Conservation (phyloP, 164 flowering plant species). For the Chimonanthus salicifolius region DNA sequence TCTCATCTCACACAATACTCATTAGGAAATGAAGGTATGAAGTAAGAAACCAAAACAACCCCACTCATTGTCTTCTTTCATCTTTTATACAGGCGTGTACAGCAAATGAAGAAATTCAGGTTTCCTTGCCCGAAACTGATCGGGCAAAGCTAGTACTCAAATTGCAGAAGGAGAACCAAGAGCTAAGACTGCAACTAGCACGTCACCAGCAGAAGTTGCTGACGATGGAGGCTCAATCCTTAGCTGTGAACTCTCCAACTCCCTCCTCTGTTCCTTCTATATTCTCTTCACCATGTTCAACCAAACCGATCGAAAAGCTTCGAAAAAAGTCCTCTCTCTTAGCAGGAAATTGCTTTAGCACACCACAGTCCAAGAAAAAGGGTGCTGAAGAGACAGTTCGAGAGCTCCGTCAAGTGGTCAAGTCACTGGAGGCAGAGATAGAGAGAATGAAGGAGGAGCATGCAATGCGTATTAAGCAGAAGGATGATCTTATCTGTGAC, state of each 20-base stretch:
- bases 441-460: constrained; percentile 71
- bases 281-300: constrained; percentile 50
- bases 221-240: constrained; percentile 53
- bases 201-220: constrained; percentile 67
- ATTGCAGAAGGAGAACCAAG: constrained; percentile 80
- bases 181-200: constrained; percentile 62
- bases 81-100: constrained; percentile 37
- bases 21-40: neutral
- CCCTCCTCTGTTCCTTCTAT: constrained; percentile 55
- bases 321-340: constrained; percentile 44
- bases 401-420: constrained; percentile 44
- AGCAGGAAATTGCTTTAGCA: constrained; percentile 47
- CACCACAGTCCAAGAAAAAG: constrained; percentile 57
- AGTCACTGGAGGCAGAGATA: constrained; percentile 56
- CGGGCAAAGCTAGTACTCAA: constrained; percentile 73
- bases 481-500: constrained; percentile 59
- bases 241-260: constrained; percentile 68
- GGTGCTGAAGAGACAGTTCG: constrained; percentile 41
- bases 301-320: constrained; percentile 38
- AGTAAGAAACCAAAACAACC: neutral
- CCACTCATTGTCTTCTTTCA: neutral
- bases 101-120: constrained; percentile 43
- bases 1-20: neutral
- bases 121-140: constrained; percentile 55
- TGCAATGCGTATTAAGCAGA: constrained; percentile 55